A percentile compares a stretch with the other conserved stretches of the same genome.
phyloP scores from a whole-genome alignment of 352 stramenopile genomes.

The Pythium brachiatum region DNA sequence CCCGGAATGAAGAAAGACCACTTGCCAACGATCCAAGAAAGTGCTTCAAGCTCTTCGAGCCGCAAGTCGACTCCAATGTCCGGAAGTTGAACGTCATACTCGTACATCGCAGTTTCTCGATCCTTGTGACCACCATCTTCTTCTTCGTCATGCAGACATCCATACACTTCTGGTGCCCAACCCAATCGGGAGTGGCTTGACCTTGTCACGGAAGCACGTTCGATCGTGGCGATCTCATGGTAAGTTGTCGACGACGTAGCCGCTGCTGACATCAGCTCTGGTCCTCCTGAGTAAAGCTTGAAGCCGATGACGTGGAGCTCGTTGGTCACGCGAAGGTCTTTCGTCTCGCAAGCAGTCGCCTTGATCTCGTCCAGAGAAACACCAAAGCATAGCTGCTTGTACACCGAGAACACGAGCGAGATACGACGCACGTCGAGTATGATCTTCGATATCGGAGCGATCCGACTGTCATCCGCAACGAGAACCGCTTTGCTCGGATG shows the following conservation, averaged over 20 bases:
- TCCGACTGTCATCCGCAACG: slow-evolving; percentile 38
- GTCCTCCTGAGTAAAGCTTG: slow-evolving; percentile 6
- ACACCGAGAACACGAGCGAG: slow-evolving; percentile 51
- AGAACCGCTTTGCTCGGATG: slow-evolving; percentile 60
- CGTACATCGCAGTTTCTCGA: slow-evolving; percentile 67
- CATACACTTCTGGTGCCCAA: slow-evolving; percentile 19
- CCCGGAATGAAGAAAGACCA: slow-evolving; percentile 76
- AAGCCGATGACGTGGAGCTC: slow-evolving; percentile 17
- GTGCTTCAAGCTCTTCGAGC: slow-evolving; percentile 55
- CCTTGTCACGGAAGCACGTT: slow-evolving; percentile 4
- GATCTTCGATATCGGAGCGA: slow-evolving; percentile 69
- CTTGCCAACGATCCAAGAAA: slow-evolving; percentile 71
- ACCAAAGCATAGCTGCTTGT: slow-evolving; percentile 63
- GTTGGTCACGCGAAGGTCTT: slow-evolving; percentile 4
- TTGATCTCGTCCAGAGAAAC: slow-evolving; percentile 38
- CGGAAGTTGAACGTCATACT: slow-evolving; percentile 51
- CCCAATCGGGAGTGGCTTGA: slow-evolving; percentile 17
- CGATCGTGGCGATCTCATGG: slow-evolving; percentile 8
- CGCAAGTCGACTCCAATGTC: slow-evolving; percentile 46
- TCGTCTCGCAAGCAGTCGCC: slow-evolving; percentile 1
- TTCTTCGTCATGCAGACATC: slow-evolving; percentile 16
- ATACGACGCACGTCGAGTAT: slow-evolving; percentile 45
- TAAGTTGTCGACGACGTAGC: background rate
- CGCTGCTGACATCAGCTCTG: slow-evolving; percentile 10
- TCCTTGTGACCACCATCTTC: background rate